Evolutionary conservation across 2,329 filamentous ascomycete species (phyloP), one percentile per base, ranked within the genome.

Genomic region (Aspergillus oerlinghausenensis): DNA sequence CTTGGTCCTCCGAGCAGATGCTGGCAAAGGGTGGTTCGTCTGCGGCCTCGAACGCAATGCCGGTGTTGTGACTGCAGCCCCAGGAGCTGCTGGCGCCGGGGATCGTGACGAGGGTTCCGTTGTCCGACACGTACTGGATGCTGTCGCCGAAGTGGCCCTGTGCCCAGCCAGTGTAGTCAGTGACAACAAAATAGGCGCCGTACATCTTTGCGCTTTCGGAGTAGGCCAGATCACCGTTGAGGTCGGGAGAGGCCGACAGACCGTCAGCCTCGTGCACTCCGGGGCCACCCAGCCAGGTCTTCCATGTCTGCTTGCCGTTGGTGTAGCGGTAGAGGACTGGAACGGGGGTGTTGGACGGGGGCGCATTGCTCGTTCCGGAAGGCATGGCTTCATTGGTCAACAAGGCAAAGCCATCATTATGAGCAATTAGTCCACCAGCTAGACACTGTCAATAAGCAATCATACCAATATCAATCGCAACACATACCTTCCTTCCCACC

Each of bases 41-140:
- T 21, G 84, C 82, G 19, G 79, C 82, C 67, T 85, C 84, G 54
- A 87, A 80, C 5, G 82, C 83, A 55, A 87, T 86, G 55, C 84
- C 84, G 1, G 83, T 86, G 72, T 87, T 87, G 76, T 86, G 83
- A 5, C 80, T 83, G 75, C 84, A 87, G 19, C 84, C 84, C 78
- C 83, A 86, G 14, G 77, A 75, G 55, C 79, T 83, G 47, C 79
- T 79, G 2, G 83, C 82, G 1, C 82, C 82, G 1, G 68, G 50
- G 57, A 85, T 84, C 10, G 70, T 74, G 61, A 81, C 71, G 3
- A 85, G 69, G 7, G 73, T 77, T 11, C 84, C 84, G 19, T 74
- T 63, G 11, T 76, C 69, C 38, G 72, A 69, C 28, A 82, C 75
- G 54, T 83, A 83, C 62, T 81, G 72, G 38, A 84, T 78, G 54